Evolutionary conservation across 768 basidiomycete genomes (phyloP).

Genomic region (Paxillus rubicundulus): DNA sequence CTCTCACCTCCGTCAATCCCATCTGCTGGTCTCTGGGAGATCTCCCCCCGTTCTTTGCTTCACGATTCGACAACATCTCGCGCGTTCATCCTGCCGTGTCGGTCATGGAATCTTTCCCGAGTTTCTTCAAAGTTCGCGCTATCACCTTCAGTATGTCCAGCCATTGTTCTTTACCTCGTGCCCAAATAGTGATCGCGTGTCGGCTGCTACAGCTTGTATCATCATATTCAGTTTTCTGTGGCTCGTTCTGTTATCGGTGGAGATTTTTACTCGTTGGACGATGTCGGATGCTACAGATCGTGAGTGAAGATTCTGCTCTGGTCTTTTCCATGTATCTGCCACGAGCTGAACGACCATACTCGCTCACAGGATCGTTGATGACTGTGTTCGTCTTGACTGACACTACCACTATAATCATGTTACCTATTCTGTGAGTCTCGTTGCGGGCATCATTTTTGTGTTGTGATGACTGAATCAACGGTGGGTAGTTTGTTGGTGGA

Average conservation of each 20-base stretch:
- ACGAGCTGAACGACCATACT: slow-evolving; percentile 1
- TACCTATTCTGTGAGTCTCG: slow-evolving; percentile 43
- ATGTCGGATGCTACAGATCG: slow-evolving; percentile 44
- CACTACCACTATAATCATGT: slow-evolving; percentile 37
- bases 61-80: neutral
- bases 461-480: neutral
- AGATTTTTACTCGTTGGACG: slow-evolving; percentile 47
- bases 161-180: neutral
- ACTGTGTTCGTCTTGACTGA: slow-evolving; percentile 43
- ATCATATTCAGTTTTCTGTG: slow-evolving; percentile 46
- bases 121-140: slow-evolving; percentile 31
- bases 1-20: neutral
- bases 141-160: slow-evolving; percentile 28
- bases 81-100: neutral
- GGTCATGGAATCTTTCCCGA: slow-evolving; percentile 30
- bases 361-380: slow-evolving; percentile 43
- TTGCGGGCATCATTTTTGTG: neutral
- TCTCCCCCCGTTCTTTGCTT: neutral
- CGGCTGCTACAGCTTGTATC: slow-evolving; percentile 37
- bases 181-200: neutral
- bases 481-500: slow-evolving; percentile 40
- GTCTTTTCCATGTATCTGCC: neutral
- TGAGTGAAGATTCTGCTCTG: slow-evolving; percentile 25
- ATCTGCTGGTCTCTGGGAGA: slow-evolving; percentile 20
- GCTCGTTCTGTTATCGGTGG: slow-evolving; percentile 45